Evolutionary conservation across 78 protist species (phyloP).

Genomic region (Speleostelium caveatum): DNA sequence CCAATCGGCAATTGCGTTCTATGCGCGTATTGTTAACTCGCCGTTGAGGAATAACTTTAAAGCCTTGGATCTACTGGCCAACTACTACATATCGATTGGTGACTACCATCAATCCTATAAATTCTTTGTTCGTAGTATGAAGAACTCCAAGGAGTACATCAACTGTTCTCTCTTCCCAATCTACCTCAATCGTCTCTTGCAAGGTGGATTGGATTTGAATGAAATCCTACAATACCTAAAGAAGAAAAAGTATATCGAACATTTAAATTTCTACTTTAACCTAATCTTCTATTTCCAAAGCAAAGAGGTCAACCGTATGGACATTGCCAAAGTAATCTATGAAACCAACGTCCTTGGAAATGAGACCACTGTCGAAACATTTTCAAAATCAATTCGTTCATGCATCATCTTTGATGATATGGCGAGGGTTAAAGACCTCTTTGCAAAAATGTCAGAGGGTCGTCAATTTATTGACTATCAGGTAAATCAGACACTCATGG

Average conservation of each 20-base stretch:
- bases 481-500: neutral
- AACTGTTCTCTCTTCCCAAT: neutral
- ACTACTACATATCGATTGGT: neutral
- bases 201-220: too few relatives aligned
- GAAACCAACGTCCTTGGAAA: neutral
- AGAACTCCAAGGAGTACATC: neutral
- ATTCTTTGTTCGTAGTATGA: neutral
- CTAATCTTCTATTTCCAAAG: too few relatives aligned
- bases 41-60: neutral
- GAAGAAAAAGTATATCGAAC: too few relatives aligned
- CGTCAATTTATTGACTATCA: neutral
- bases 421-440: neutral
- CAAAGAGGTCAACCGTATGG: neutral
- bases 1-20: neutral
- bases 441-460: neutral
- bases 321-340: too few relatives aligned
- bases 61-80: neutral
- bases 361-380: neutral
- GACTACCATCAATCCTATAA: neutral
- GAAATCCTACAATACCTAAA: too few relatives aligned
- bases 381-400: neutral
- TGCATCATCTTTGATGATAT: neutral
- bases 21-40: neutral
- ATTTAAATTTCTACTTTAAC: too few relatives aligned
- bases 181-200: too few relatives aligned